These are phyloP conservation scores for Lipomyces oligophaga DNA, from an alignment of 805 yeast genomes.

Conservation along the genomic window DNA sequence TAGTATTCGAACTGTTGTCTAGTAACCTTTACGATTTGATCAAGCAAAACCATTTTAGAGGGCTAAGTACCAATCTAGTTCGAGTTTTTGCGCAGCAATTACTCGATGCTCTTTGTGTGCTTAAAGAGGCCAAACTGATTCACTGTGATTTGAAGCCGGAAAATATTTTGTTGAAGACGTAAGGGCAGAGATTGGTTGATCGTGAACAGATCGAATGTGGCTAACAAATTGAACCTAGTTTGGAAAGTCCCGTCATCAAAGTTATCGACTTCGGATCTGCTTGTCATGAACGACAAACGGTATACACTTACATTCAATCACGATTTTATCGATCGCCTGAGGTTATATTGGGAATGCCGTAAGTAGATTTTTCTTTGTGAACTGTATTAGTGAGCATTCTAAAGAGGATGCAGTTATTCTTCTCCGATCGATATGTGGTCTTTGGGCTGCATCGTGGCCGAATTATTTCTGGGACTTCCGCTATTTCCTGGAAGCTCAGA, in stretches of 20 bases:
- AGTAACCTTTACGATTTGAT: slow-evolving; percentile 86
- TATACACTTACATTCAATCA: slow-evolving; percentile 92
- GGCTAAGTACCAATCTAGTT: slow-evolving; percentile 74
- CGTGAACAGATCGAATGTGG: not conserved
- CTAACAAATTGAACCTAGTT: slow-evolving; percentile 31
- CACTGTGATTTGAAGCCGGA: slow-evolving; percentile 98
- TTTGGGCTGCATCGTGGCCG: slow-evolving; percentile 87
- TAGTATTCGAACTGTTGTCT: slow-evolving; percentile 85
- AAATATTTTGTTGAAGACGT: slow-evolving; percentile 70
- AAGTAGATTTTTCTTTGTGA: not conserved
- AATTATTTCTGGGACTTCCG: slow-evolving; percentile 85
- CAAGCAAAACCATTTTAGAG: slow-evolving; percentile 90
- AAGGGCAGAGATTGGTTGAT: too few relatives aligned
- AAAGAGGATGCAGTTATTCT: slow-evolving; percentile 45
- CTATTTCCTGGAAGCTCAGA: slow-evolving; percentile 93
- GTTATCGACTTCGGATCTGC: slow-evolving; percentile 83
- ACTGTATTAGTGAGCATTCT: not conserved
- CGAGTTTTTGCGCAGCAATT: slow-evolving; percentile 75
- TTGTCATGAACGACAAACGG: slow-evolving; percentile 60
- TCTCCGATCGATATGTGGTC: slow-evolving; percentile 98
- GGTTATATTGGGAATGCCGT: slow-evolving; percentile 85
- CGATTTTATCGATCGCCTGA: slow-evolving; percentile 95
- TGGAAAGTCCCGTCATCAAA: slow-evolving; percentile 81
- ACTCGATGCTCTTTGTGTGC: slow-evolving; percentile 70
- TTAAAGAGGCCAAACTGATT: slow-evolving; percentile 78